A percentile compares a stretch with the other conserved stretches of the same genome.
These are phyloP conservation scores for Penicillium goetzii DNA, from an alignment of 495 filamentous ascomycete genomes.

Conservation along the genomic window DNA sequence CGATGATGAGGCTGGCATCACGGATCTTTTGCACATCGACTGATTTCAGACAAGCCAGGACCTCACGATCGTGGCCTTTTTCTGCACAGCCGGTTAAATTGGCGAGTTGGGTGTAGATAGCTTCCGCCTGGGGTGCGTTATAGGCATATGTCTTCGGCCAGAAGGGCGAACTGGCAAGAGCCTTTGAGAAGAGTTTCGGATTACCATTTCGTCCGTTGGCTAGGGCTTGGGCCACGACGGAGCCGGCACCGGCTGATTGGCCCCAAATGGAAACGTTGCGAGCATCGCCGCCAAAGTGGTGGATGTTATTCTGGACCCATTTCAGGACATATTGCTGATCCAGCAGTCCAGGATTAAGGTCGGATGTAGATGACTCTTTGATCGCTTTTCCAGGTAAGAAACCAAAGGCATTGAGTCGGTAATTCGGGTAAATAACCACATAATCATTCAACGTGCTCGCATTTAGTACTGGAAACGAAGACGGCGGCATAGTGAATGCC, in stretches of 20 bases:
- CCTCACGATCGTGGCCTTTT: conserved; percentile 27
- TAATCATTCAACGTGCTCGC: conserved; percentile 51
- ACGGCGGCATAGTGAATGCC: conserved; percentile 56
- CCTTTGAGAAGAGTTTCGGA: conserved; percentile 51
- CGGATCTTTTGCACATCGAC: conserved; percentile 54
- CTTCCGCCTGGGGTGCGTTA: conserved; percentile 52
- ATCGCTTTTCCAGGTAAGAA: conserved; percentile 59
- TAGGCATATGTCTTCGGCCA: conserved; percentile 63
- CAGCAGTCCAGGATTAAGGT: conserved; percentile 53
- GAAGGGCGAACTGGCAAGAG: conserved; percentile 63
- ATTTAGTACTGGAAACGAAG: conserved; percentile 60
- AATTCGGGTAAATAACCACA: conserved; percentile 57
- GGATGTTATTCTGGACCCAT: conserved; percentile 59
- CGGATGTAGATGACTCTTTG: conserved; percentile 47
- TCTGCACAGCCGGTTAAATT: conserved; percentile 51
- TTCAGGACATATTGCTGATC: conserved; percentile 55
- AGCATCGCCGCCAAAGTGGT: conserved; percentile 55
- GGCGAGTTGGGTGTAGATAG: conserved; percentile 49
- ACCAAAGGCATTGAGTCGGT: conserved; percentile 62
- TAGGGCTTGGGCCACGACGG: conserved; percentile 59
- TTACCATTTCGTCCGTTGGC: conserved; percentile 44
- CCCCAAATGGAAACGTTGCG: conserved; percentile 56
- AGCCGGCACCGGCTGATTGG: conserved; percentile 59
- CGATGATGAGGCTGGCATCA: conserved; percentile 50
- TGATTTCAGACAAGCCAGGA: conserved; percentile 53